Base-by-base conservation (phyloP, 805 yeast genomes). In the Cyberlindnera xylosilytica region DNA sequence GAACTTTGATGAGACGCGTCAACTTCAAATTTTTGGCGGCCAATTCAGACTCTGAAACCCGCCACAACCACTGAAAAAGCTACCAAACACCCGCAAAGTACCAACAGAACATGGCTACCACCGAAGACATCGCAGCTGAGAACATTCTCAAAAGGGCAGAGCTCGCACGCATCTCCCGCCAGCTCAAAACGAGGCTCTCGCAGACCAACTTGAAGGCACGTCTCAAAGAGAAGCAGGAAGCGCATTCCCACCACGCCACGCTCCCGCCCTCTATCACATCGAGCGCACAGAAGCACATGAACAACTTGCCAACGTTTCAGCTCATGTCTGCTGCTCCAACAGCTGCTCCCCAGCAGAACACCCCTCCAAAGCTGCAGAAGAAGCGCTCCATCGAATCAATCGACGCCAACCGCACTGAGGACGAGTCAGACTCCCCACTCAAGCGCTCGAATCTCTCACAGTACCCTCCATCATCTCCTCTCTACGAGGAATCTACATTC, bases 101-200 rank as follows among this genome's bases (percentile, higher is more conserved):
- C 24, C 24, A 22, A 7, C 24, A 22, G 10, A 22, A 22, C 24
- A 26, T 26, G 29, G 29, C 53, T 7, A 37, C 52, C 3, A 44
- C 48, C 11, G 75, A 71, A 44, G 71, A 70, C 39, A 53, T 60
- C 16, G 70, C 70, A 13, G 73, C 74, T 19, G 70, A 69, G 42
- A 66, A 64, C 46, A 69, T 71, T 34, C 56, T 71, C 33, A 70
- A 70, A 46, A 59, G 74, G 39, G 76, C 72, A 4, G 74, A 71
- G 47, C 60, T 71, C 6, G 72, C 75, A 5, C 62, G 73, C 43
- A 64, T 71, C 40, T 68, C 76, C 2, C 57, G 74, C 44, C 74
- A 69, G 47, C 51, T 71, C 19, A 70, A 69, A 50, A 57, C 66
- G 7, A 65, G 69, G 47, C 53, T 71, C 16, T 64, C 66, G 20